These are phyloP conservation scores for Chlorella sp. DNA, from an alignment of 139 green algal species.

Conservation along the genomic window DNA sequence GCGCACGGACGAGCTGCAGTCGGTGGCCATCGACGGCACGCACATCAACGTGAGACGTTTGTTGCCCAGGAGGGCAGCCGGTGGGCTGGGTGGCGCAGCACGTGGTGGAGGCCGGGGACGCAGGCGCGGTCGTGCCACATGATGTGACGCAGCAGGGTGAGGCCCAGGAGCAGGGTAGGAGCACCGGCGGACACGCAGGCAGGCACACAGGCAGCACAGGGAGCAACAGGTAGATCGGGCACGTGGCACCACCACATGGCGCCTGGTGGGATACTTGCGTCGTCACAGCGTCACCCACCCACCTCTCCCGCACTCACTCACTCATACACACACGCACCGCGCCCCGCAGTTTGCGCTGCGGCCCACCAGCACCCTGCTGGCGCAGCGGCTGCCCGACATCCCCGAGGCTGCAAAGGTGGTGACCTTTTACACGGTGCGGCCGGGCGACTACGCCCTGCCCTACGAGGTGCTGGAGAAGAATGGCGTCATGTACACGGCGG, in stretches of 20 bases:
- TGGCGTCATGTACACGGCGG: constrained; percentile 48
- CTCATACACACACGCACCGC: background rate
- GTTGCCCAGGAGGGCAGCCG: no score
- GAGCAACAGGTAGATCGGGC: background rate
- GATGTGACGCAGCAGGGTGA: background rate
- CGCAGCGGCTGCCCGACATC: background rate
- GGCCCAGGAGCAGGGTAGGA: background rate
- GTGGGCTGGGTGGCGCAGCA: constrained; percentile 1
- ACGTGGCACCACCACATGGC: background rate
- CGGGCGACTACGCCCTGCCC: constrained; percentile 68
- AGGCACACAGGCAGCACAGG: background rate
- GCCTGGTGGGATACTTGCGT: background rate
- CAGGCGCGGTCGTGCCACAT: background rate
- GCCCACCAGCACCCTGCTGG: constrained; percentile 7
- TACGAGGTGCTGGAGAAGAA: constrained; percentile 58
- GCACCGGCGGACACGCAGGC: no score
- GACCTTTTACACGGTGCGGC: constrained; percentile 64
- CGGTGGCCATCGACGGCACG: constrained; percentile 69
- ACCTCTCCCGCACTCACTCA: background rate
- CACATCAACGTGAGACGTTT: constrained; percentile 20
- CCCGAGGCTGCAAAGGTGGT: constrained; percentile 11
- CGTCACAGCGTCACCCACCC: no score
- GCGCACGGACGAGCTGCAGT: constrained; percentile 58
- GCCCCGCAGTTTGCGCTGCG: constrained; percentile 11
- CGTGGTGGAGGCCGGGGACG: no score